Conservation (phyloP, 2,329 filamentous ascomycete genomes). For the Sclerotinia minor region DNA sequence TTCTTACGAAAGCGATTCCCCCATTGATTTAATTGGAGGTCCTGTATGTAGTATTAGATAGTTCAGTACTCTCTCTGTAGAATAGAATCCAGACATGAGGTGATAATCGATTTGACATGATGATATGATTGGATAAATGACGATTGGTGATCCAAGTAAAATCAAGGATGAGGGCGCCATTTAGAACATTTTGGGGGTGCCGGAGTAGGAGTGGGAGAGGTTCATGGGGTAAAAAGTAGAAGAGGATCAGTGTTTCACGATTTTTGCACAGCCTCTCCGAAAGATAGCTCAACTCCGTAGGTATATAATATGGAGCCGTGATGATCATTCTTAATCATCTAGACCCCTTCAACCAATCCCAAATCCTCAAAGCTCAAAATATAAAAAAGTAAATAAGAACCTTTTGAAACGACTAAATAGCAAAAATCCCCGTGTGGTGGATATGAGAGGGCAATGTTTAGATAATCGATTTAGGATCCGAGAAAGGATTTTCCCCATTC, state of each 20-base stretch:
- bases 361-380: not conserved
- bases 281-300: too few relatives aligned
- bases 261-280: conserved; percentile 1
- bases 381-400: not conserved
- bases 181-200: not conserved
- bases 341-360: conserved; percentile 1
- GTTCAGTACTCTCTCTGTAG: too few relatives aligned
- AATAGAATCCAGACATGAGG: not conserved
- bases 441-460: not conserved
- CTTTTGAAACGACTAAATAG: conserved; percentile 12
- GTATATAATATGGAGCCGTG: not conserved
- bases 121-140: conserved; percentile 2
- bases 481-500: conserved; percentile 21
- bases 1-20: not conserved
- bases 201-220: too few relatives aligned
- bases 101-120: not conserved
- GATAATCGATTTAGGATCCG: conserved; percentile 20
- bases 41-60: too few relatives aligned
- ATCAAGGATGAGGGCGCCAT: conserved; percentile 4
- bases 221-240: not conserved
- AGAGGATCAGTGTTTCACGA: conserved; percentile 17
- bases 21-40: conserved; percentile 11
- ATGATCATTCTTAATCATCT: not conserved
- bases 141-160: not conserved
- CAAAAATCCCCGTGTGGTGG: not conserved